Base-by-base conservation (phyloP, 164 flowering plant genomes). In the Umbellularia californica region DNA sequence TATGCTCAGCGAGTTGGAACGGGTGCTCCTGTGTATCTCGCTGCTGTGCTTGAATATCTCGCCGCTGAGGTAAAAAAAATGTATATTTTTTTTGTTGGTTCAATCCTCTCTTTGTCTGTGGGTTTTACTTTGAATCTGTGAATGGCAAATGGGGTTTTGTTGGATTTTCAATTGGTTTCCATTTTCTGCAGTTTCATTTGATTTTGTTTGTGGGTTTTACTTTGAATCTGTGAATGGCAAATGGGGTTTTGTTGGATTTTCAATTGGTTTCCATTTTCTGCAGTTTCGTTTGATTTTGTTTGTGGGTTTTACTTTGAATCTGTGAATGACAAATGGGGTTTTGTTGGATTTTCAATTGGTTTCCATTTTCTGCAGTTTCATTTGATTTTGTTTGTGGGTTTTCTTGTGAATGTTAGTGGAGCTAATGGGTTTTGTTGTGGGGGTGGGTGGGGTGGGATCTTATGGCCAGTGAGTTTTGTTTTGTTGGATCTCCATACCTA, bases 21-120 rank as follows among this genome's bases (percentile, higher is more conserved):
- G 50, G 94, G 94, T 3, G 92, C 92, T 22, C 90, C 92, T n/a
- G 92, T 88, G 27, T 90, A 87, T 70, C 77, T 88, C 23, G 90
- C 90, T 14, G 90, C 91, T 6, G 91, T 88, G 1, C 90, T 89
- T 3, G 89, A 87, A 81, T 88, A 88, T 58, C 87, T 88, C 5
- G 91, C 90, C 0, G 91, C 91, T 74, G 93, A 90, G 89, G 90
- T 88, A 52, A 10, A 28, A 27, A 30, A 14, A 25, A 6, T 47
- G 10, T 3, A 7, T 30, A 12, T 2, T 2, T 51, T 10, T 60
- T 30, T 47, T 9, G 19, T 30, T 47, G 0, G 19, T 24, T 64
- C 25, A 47, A 51, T 30, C 17, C 23, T 13, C 50, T 50, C 33
- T 51, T 19, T 5, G 17, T 55, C 2, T 15, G 60, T 55, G 60